Conservation (phyloP, 495 filamentous ascomycete species). For the Lindgomyces ingoldianus region DNA sequence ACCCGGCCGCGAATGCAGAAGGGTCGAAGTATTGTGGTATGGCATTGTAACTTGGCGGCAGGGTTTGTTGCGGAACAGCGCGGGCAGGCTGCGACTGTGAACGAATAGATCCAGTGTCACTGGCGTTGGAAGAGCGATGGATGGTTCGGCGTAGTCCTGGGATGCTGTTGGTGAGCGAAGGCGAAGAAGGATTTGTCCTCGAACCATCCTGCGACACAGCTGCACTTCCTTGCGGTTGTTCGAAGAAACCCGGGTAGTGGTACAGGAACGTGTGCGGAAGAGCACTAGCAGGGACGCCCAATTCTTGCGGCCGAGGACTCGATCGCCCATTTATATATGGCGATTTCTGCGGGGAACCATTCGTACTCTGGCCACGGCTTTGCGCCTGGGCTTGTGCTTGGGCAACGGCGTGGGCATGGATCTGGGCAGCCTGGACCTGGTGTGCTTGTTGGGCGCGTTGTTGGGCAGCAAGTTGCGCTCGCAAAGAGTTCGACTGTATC, state of each 20-base stretch:
- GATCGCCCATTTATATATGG: slow-evolving; percentile 39
- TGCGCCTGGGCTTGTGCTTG: slow-evolving; percentile 58
- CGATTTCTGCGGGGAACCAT: slow-evolving; percentile 42
- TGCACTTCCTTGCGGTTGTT: slow-evolving; percentile 46
- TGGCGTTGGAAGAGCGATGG: slow-evolving; percentile 58
- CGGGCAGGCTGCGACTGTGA: slow-evolving; percentile 70
- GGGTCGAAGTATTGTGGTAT: slow-evolving; percentile 46
- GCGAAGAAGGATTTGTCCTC: slow-evolving; percentile 64
- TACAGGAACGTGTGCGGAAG: slow-evolving; percentile 53
- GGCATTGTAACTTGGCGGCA: slow-evolving; percentile 46
- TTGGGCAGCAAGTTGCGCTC: slow-evolving; percentile 46
- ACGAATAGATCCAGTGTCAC: slow-evolving; percentile 56
- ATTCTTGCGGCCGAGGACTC: slow-evolving; percentile 49
- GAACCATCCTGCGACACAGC: slow-evolving; percentile 41
- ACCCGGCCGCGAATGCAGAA: slow-evolving; percentile 32
- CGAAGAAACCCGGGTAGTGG: slow-evolving; percentile 53
- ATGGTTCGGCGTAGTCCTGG: slow-evolving; percentile 60
- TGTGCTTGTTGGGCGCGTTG: slow-evolving; percentile 48
- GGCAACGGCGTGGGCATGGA: slow-evolving; percentile 46
- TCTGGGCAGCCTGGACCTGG: slow-evolving; percentile 52
- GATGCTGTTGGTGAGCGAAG: slow-evolving; percentile 54
- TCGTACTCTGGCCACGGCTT: slow-evolving; percentile 22
- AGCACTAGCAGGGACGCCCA: slow-evolving; percentile 51
- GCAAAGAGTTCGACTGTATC: slow-evolving; percentile 64
- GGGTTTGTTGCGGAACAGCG: slow-evolving; percentile 50